A percentile compares a stretch with the other conserved stretches of the same genome.
Conservation (phyloP, 495 filamentous ascomycete species). For the Letharia lupina region DNA sequence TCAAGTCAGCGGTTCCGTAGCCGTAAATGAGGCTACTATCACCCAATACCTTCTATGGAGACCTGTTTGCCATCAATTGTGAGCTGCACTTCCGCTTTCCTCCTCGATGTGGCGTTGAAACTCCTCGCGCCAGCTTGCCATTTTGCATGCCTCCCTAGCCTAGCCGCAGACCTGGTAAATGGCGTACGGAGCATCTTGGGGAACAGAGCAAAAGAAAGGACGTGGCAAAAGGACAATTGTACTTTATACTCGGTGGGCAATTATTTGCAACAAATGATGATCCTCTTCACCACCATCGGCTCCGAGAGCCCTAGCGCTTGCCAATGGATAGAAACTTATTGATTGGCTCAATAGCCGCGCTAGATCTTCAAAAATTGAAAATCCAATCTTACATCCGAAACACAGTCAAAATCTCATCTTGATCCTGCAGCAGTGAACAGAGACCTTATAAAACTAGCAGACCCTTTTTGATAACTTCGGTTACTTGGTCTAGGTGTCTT, state of each 20-base stretch:
- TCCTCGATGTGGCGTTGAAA: constrained; percentile 64
- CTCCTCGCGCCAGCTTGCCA: constrained; percentile 51
- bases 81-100: constrained; percentile 84
- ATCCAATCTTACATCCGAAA: too few relatives aligned
- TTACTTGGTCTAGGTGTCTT: too few relatives aligned
- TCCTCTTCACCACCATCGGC: neutral
- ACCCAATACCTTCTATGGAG: constrained; percentile 88
- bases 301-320: constrained; percentile 1
- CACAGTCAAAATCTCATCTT: too few relatives aligned
- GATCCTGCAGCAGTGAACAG: too few relatives aligned
- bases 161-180: constrained; percentile 76
- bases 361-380: too few relatives aligned
- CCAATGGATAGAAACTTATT: neutral
- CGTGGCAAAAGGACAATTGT: constrained; percentile 18
- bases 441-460: too few relatives aligned
- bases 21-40: constrained; percentile 22
- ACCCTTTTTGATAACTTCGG: too few relatives aligned
- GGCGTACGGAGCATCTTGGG: constrained; percentile 81
- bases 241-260: neutral
- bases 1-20: constrained; percentile 10
- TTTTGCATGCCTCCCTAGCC: constrained; percentile 57
- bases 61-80: constrained; percentile 95
- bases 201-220: constrained; percentile 29
- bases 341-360: constrained; percentile 7
- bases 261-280: constrained; percentile 26